Base-by-base conservation (phyloP, 2,329 filamentous ascomycete species). In the Diaporthe sp. region DNA sequence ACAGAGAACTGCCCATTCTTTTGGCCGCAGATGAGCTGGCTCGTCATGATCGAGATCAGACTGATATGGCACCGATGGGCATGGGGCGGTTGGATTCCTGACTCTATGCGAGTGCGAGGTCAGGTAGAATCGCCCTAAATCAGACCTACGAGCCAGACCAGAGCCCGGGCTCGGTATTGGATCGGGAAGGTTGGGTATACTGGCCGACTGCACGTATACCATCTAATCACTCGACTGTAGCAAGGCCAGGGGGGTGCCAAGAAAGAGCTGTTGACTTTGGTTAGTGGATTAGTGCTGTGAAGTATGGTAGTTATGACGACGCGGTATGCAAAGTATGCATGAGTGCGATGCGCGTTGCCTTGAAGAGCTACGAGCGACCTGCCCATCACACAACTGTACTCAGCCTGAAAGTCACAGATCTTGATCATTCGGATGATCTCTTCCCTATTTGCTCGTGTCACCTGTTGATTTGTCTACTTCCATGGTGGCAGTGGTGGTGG, bases 31-130 rank as follows among this genome's bases (percentile, higher is more conserved):
- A 73, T 51, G 31, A 49, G 57, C 73, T 75, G 53, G 28, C 55
- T 72, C 49, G 22, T 34, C 57, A 51, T 49, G 31, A 75, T 63
- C 61, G 70, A 49, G 42, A 70, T 51, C 34, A 55, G n/a, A 58
- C 44, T 71, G 51, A n/a, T 6, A 47, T n/a, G 60, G 47, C 44
- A n/a, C 37, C 49, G 53, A 44, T 17, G 34, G 60, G n/a, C 17
- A 57, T 53, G 39, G 13, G 9, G n/a, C 25, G 37, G 25, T 71
- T 58, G 58, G 42, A 49, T 51, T 39, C 31, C 42, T 67, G 31
- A 8, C 6, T n/a, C 25, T 31, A 34, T 22, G 31, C 58, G 74
- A 65, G 28, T 71, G 53, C 34, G 47, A 17, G 47, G n/a, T 57
- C 31, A 61, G 63, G 63, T 31, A 53, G 37, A 39, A 34, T 20